Conservation (phyloP, 2,329 filamentous ascomycete species). For the Basipetospora sp. region DNA sequence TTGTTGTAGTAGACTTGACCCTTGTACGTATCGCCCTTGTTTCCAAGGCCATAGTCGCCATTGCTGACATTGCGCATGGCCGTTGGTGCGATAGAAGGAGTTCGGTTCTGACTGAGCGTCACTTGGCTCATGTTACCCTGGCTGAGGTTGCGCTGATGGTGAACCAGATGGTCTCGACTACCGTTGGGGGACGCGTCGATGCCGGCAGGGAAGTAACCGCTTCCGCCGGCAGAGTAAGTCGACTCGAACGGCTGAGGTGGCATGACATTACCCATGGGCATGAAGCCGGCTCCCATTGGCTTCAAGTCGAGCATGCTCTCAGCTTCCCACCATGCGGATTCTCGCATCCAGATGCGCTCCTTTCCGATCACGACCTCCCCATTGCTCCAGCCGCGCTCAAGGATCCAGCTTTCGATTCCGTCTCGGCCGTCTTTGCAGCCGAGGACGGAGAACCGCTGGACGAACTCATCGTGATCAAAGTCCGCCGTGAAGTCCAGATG, state of each 20-base stretch:
- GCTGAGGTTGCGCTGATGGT: slow-evolving; percentile 41
- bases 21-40: slow-evolving; percentile 66
- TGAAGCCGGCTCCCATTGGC: slow-evolving; percentile 34
- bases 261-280: slow-evolving; percentile 18
- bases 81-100: slow-evolving; percentile 46
- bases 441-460: slow-evolving; percentile 62
- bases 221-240: slow-evolving; percentile 52
- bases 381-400: slow-evolving; percentile 95
- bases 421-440: slow-evolving; percentile 84
- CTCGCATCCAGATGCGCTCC: slow-evolving; percentile 90
- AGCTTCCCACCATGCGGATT: slow-evolving; percentile 92
- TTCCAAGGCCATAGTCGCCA: slow-evolving; percentile 81
- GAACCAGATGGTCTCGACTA: slow-evolving; percentile 58
- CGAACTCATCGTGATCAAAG: slow-evolving; percentile 88
- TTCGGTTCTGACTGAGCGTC: slow-evolving; percentile 24
- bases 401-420: slow-evolving; percentile 83
- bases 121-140: slow-evolving; percentile 42
- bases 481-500: slow-evolving; percentile 91
- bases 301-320: slow-evolving; percentile 91
- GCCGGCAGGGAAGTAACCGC: slow-evolving; percentile 56
- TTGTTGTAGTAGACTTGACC: slow-evolving; percentile 60
- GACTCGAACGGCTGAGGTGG: slow-evolving; percentile 41
- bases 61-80: slow-evolving; percentile 40
- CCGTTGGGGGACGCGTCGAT: slow-evolving; percentile 36
- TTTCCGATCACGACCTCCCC: slow-evolving; percentile 84